phyloP scores from a whole-genome alignment of 305 asterid genomes.

The Fraxinus nigra region DNA sequence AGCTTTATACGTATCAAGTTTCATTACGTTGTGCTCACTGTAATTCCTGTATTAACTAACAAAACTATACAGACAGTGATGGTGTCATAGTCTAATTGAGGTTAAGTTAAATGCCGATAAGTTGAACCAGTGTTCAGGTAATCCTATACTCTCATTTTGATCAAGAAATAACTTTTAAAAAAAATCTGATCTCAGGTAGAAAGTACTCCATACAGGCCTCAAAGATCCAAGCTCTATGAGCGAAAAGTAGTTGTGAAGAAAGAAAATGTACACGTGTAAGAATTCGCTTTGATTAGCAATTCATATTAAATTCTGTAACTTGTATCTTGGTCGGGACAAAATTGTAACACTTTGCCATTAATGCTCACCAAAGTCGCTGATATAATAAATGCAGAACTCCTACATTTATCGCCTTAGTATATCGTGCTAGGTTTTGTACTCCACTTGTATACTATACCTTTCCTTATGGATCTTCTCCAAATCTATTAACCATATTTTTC shows the following conservation, averaged over 20 bases:
- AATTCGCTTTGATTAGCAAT: neutral
- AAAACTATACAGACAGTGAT: neutral
- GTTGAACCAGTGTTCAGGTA: neutral
- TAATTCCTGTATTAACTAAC: neutral
- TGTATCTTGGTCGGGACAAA: neutral
- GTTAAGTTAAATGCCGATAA: constrained; percentile 2
- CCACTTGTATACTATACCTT: neutral
- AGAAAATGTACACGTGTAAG: neutral
- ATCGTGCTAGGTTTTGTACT: constrained; percentile 13
- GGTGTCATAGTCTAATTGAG: neutral
- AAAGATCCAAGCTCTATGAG: neutral
- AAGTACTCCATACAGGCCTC: neutral
- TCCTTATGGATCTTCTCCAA: constrained; percentile 1
- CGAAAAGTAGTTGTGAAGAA: neutral
- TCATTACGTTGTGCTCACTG: neutral
- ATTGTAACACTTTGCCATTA: neutral
- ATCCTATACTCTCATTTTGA: neutral
- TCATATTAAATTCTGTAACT: neutral
- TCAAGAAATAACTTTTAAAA: neutral
- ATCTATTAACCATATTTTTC: constrained; percentile 8
- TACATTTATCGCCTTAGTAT: constrained; percentile 1
- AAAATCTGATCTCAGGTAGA: neutral
- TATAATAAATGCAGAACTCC: constrained; percentile 9
- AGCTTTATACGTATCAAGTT: neutral
- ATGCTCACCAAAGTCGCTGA: neutral